Evolutionary conservation across 139 green algal species (phyloP).

Genomic region (Ettlia oleoabundans): DNA sequence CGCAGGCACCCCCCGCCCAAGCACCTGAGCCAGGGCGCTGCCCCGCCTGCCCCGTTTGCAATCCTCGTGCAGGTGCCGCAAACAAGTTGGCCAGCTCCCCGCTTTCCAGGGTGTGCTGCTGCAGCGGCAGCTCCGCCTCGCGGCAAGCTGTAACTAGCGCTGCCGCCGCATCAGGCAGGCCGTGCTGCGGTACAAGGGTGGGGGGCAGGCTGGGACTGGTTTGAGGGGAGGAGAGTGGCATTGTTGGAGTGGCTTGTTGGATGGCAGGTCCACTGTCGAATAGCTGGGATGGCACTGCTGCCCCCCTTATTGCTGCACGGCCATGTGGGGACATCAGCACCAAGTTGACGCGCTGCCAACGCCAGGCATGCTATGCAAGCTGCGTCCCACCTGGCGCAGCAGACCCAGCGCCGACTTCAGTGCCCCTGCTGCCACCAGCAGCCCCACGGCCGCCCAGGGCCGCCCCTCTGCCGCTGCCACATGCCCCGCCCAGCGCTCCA

Average conservation of each 20-base stretch:
- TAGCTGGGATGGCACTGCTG: not conserved
- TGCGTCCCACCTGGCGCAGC: slow-evolving; percentile 43
- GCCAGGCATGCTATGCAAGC: not conserved
- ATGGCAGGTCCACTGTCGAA: no score
- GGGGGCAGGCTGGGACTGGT: no score
- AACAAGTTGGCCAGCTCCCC: slow-evolving; percentile 44
- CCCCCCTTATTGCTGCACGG: not conserved
- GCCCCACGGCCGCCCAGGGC: slow-evolving; percentile 45
- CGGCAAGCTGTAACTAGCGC: slow-evolving; percentile 55
- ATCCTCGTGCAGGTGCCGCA: no score
- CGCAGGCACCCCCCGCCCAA: not conserved
- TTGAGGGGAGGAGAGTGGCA: no score
- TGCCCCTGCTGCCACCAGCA: slow-evolving; percentile 49
- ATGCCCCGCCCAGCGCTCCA: slow-evolving; percentile 74
- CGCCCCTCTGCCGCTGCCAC: slow-evolving; percentile 46
- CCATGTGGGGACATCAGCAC: not conserved
- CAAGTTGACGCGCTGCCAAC: not conserved
- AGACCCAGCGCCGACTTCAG: slow-evolving; percentile 50
- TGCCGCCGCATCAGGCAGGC: slow-evolving; percentile 62
- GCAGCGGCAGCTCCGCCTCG: slow-evolving; percentile 43
- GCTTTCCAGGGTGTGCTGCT: slow-evolving; percentile 4
- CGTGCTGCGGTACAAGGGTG: no score
- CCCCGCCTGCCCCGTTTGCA: not conserved
- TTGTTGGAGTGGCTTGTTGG: no score
- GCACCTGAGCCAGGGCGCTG: not conserved